Evolutionary conservation across 768 basidiomycete species (phyloP), one percentile per base, ranked within the genome.

Genomic region (Collybia sordida): DNA sequence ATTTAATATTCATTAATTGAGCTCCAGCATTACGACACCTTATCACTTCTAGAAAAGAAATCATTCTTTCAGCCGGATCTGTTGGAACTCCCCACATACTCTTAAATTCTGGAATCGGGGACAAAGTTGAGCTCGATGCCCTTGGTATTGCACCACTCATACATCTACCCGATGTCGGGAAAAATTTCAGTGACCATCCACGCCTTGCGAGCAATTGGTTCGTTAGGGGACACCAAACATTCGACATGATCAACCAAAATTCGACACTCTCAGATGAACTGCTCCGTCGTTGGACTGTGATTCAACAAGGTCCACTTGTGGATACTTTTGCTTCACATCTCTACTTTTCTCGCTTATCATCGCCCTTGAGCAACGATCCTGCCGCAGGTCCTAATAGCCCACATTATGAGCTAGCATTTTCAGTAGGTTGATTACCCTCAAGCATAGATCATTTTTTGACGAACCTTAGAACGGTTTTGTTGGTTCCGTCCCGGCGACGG

Each of bases 391-490:
- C 60, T 4, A 50, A 59, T 12, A 60, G 67, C 0, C 67, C 70
- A 6, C 70, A 72, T 46, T 67, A 67, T 41, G 72, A 73, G 40
- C 42, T 70, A 12, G 53, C 58, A 15, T 52, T 69, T 31, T 53
- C 58, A 9, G 70, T 72, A 42, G 9, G 31, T 31, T 31, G 31
- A 27, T 31, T 12, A 6, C 3, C 14, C 14, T 31, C 11, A 12
- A 31, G 11, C 31, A 31, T 6, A 31, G 9, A 31, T 12, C 6
- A 7, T 4, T 6, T 31, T 31, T 31, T 31, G 31, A 31, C 31
- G 14, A 31, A 31, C 3, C 9, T 12, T 31, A 31, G 31, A 31
- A 31, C 11, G 31, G 31, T 3, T 31, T 31, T 12, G 31, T 31
- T 31, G 31, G 31, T 14, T 31, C 31, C 9, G 31, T 31, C 31